phyloP scores from a whole-genome alignment of 805 yeast species.

The Starmerella sp. region DNA sequence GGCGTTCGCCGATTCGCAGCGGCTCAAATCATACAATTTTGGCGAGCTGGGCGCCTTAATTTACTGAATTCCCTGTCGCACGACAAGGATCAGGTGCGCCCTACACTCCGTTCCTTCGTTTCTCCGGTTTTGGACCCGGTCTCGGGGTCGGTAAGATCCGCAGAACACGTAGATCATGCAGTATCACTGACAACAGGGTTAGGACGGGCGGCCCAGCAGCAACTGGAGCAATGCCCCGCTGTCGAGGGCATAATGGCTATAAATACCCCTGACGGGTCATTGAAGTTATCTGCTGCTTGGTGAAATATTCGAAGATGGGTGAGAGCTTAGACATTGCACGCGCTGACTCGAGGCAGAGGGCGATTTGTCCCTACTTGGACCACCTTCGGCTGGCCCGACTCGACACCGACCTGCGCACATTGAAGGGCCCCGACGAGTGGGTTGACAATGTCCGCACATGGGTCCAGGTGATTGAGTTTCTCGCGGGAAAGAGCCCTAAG shows the following conservation, averaged over 20 bases:
- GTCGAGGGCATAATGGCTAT: not conserved
- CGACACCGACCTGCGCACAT: not conserved
- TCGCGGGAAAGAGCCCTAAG: not conserved
- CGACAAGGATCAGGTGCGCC: too few species aligned
- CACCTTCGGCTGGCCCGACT: not conserved
- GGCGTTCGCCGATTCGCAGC: too few species aligned
- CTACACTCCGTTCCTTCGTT: too few species aligned
- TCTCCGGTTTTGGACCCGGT: not conserved
- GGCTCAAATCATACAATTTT: too few species aligned
- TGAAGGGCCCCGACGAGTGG: conserved; percentile 2
- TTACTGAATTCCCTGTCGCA: too few species aligned
- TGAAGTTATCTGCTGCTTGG: too few species aligned
- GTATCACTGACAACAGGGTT: not conserved
- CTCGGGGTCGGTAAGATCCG: not conserved
- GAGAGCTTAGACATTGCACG: not conserved
- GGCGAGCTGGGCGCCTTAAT: too few species aligned
- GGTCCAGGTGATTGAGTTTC: not conserved
- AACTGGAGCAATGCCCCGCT: not conserved
- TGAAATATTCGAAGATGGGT: not conserved
- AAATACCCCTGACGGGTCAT: not conserved
- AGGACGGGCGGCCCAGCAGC: not conserved
- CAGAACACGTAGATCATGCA: not conserved
- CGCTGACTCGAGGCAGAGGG: not conserved
- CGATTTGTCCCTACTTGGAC: not conserved
- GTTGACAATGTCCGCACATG: not conserved